phyloP scores from a whole-genome alignment of 148 eudicot species.

The Heliamphora exappendiculata region DNA sequence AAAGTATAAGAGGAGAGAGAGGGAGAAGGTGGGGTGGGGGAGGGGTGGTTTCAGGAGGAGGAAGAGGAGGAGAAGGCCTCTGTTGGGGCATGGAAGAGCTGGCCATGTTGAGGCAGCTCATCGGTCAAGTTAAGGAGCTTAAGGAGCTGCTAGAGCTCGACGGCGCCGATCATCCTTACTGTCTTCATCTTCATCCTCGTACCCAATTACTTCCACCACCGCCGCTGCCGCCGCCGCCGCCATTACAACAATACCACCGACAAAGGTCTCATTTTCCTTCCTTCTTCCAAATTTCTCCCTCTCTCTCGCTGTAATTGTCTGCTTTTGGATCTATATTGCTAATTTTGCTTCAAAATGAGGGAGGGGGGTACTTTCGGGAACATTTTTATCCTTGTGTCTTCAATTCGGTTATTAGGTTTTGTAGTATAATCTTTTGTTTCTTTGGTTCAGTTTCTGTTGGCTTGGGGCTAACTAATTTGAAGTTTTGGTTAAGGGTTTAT shows the following conservation, averaged over 20 bases:
- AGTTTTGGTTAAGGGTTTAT: neutral
- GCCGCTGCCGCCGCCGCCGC: slow-evolving; percentile 10
- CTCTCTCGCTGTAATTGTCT: neutral
- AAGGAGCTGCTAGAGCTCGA: slow-evolving; percentile 40
- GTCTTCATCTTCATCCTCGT: slow-evolving; percentile 15
- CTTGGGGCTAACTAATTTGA: neutral
- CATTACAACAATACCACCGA: slow-evolving; percentile 8
- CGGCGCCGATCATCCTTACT: slow-evolving; percentile 19
- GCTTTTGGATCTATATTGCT: neutral
- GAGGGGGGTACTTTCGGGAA: neutral
- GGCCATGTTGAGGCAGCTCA: slow-evolving; percentile 63
- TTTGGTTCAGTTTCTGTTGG: neutral
- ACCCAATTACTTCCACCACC: slow-evolving; percentile 1
- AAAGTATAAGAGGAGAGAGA: slow-evolving; percentile 11
- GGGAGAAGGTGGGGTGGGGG: neutral
- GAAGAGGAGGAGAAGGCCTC: slow-evolving; percentile 2
- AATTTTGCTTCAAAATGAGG: neutral
- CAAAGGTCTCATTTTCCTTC: slow-evolving; percentile 20
- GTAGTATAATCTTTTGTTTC: slow-evolving; percentile 2
- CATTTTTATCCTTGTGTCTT: slow-evolving; percentile 4
- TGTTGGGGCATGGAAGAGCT: slow-evolving; percentile 31
- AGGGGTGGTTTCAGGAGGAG: too few relatives aligned
- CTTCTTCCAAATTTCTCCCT: neutral
- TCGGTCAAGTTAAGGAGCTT: slow-evolving; percentile 52
- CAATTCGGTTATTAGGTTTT: slow-evolving; percentile 5